These are phyloP conservation scores for Ophiosphaerella herpotricha DNA, from an alignment of 2,329 filamentous ascomycete species.

Conservation along the genomic window DNA sequence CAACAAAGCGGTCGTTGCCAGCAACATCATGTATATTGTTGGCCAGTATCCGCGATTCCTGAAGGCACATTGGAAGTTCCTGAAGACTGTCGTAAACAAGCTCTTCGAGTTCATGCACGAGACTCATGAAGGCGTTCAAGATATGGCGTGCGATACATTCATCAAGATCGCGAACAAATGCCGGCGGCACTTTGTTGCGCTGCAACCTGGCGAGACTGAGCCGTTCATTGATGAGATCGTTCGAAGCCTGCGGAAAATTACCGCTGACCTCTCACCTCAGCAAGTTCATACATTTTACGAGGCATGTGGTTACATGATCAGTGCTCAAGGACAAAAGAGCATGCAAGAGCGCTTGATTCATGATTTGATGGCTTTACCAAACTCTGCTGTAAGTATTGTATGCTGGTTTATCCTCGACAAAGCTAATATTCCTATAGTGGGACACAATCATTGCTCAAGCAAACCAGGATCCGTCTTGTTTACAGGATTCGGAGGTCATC, in stretches of 20 bases:
- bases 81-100: constrained; percentile 99
- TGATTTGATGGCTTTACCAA: constrained; percentile 92
- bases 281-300: constrained; percentile 99
- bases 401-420: background rate
- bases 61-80: constrained; percentile 99
- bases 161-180: constrained; percentile 99
- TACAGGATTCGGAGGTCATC: constrained; percentile 93
- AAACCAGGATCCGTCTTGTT: constrained; percentile 79
- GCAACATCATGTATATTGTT: constrained; percentile 99
- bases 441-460: constrained; percentile 91
- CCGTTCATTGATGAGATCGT: constrained; percentile 99
- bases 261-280: constrained; percentile 90
- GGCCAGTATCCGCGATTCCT: constrained; percentile 97
- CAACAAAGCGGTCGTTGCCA: constrained; percentile 98
- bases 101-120: constrained; percentile 99
- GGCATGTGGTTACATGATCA: constrained; percentile 98
- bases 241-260: constrained; percentile 92
- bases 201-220: constrained; percentile 91
- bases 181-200: constrained; percentile 92
- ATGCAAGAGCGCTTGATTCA: constrained; percentile 89
- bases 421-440: constrained; percentile 60
- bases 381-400: constrained; percentile 64
- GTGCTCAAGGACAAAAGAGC: constrained; percentile 92
- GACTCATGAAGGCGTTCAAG: constrained; percentile 97
- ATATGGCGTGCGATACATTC: constrained; percentile 99